phyloP scores from a whole-genome alignment of 2,329 filamentous ascomycete species.

The Alternaria sp. region DNA sequence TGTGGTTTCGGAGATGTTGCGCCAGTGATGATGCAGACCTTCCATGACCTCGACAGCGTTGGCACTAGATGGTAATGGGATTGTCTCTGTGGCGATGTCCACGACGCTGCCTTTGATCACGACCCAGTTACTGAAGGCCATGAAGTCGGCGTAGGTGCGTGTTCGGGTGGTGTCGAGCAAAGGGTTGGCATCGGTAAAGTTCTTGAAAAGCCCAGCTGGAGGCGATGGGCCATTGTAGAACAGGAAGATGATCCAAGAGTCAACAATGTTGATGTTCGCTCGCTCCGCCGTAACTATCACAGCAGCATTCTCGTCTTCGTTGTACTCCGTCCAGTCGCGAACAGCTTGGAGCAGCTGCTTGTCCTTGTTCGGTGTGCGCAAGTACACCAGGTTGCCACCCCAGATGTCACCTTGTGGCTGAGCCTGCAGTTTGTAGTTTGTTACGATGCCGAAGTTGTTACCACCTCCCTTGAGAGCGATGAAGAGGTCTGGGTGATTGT shows the following conservation, averaged over 20 bases:
- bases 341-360: conserved; percentile 58
- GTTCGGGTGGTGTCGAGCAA: conserved; percentile 58
- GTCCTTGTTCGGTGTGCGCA: conserved; percentile 50
- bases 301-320: conserved; percentile 57
- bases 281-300: conserved; percentile 45
- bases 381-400: conserved; percentile 59
- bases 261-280: conserved; percentile 38
- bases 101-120: conserved; percentile 46
- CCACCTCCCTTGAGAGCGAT: conserved; percentile 50
- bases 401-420: conserved; percentile 49
- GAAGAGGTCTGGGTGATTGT: conserved; percentile 48
- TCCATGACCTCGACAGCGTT: conserved; percentile 41
- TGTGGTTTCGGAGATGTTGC: conserved; percentile 34
- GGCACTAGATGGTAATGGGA: conserved; percentile 37
- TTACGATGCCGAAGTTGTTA: conserved; percentile 54
- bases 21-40: conserved; percentile 43
- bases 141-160: conserved; percentile 59
- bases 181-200: conserved; percentile 61
- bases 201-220: conserved; percentile 63
- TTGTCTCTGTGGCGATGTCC: conserved; percentile 49
- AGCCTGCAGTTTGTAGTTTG: conserved; percentile 40
- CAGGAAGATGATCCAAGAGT: conserved; percentile 46
- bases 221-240: conserved; percentile 50
- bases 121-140: conserved; percentile 57
- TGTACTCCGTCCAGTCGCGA: conserved; percentile 63